phyloP scores from a whole-genome alignment of 768 basidiomycete species.

The Boletus rufocinnamomeus region DNA sequence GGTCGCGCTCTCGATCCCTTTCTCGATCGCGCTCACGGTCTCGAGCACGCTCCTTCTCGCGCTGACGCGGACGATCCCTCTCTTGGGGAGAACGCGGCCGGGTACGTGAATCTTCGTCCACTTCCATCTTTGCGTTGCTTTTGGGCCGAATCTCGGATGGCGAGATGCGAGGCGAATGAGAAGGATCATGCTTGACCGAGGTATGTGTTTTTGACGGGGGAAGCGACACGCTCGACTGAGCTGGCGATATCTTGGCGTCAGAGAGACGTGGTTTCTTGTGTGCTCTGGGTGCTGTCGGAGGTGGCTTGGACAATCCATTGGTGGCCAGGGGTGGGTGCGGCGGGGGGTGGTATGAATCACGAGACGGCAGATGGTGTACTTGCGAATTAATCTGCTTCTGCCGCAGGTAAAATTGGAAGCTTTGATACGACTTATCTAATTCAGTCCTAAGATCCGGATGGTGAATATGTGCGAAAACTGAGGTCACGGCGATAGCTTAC shows the following conservation, averaged over 20 bases:
- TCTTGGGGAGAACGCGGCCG: conserved; percentile 46
- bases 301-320: conserved; percentile 48
- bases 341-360: conserved; percentile 43
- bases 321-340: conserved; percentile 33
- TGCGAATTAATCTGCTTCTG: conserved; percentile 38
- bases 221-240: conserved; percentile 34
- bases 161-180: conserved; percentile 31
- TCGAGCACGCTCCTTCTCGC: conserved; percentile 40
- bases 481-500: conserved; percentile 46
- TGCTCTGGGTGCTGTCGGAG: conserved; percentile 79
- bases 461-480: conserved; percentile 14
- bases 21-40: conserved; percentile 40
- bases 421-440: conserved; percentile 73
- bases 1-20: conserved; percentile 38
- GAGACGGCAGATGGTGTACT: conserved; percentile 41
- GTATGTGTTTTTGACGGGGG: conserved; percentile 28
- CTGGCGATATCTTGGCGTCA: conserved; percentile 44
- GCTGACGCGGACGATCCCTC: conserved; percentile 41
- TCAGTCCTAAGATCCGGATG: conserved; percentile 54
- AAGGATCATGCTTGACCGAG: conserved; percentile 30
- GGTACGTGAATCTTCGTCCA: conserved; percentile 53
- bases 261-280: conserved; percentile 79
- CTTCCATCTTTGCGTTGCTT: conserved; percentile 49
- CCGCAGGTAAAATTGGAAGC: conserved; percentile 49
- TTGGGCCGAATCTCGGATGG: conserved; percentile 33